Evolutionary conservation across 208 protist species (phyloP), one percentile per base, ranked within the genome.

Genomic region (Leishmania tropica): DNA sequence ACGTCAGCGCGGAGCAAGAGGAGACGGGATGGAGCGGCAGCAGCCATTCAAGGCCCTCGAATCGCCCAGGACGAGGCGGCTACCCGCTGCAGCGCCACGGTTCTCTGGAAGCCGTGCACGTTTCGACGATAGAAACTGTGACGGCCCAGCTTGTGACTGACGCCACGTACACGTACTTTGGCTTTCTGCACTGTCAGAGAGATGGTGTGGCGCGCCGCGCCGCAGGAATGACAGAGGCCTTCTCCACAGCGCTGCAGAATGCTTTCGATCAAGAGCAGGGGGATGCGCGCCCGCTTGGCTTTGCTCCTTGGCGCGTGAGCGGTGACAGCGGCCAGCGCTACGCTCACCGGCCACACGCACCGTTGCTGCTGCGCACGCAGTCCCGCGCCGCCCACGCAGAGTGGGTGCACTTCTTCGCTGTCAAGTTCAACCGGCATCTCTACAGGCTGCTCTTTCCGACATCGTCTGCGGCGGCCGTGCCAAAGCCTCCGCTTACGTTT

Each of bases 351-450:
- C 70, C 58, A 62, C 79, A 85, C 47, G 85, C 89, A 17, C 87
- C 85, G 28, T 76, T 93, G 76, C 58, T 93, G 19, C 85, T 93
- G 75, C 87, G 89, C 60, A 87, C 87, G 35, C 56, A 76, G 31
- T 86, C 82, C 35, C 62, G 70, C 68, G 78, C 88, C 62, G 81
- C 79, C n/a, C 85, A 87, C 48, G 78, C 64, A 72, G 83, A 87
- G 81, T 93, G 89, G 89, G 85, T 82, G n/a, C 87, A 90, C 78
- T 88, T 81, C 77, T 75, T 90, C 51, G 85, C 87, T 56, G 80
- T 84, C 74, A 79, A 77, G 40, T 91, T 93, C 67, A 86, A 93
- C 73, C 68, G 75, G 1, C 85, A 85, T 42, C 79, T 93, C 40
- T 93, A 91, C 70, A 48, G 45, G 7, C 72, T 85, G 10, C 84